A percentile compares a stretch with the other conserved stretches of the same genome.
phyloP scores from a whole-genome alignment of 129 eudicot species.

The Smallanthus sonchifolius region DNA sequence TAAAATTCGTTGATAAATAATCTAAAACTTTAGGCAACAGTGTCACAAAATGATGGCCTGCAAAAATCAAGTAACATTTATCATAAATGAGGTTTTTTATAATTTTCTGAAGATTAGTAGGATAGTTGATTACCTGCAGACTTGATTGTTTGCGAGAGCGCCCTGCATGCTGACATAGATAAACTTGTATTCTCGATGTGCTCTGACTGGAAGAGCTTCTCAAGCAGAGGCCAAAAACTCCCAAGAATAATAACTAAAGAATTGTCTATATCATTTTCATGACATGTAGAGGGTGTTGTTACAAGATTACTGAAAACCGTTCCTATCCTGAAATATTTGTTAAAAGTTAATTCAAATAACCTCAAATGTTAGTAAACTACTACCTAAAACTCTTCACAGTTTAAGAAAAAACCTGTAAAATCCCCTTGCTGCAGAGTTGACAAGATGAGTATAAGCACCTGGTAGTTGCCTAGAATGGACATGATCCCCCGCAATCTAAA shows the following conservation, averaged over 20 bases:
- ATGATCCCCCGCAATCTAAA: conserved; percentile 60
- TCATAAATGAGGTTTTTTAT: conserved; percentile 8
- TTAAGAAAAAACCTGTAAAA: conserved; percentile 57
- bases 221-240: conserved; percentile 86
- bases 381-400: neutral
- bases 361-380: neutral
- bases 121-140: conserved; percentile 53
- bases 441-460: conserved; percentile 43
- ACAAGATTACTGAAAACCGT: conserved; percentile 64
- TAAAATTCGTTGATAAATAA: conserved; percentile 65
- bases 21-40: conserved; percentile 73
- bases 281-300: conserved; percentile 38
- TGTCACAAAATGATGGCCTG: conserved; percentile 71
- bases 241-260: conserved; percentile 46
- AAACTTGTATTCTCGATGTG: conserved; percentile 66
- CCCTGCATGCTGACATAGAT: conserved; percentile 86
- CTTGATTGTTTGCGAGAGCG: conserved; percentile 84
- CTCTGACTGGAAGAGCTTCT: conserved; percentile 61
- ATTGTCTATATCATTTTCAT: conserved; percentile 49
- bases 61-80: conserved; percentile 27
- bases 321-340: conserved; percentile 64
- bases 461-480: conserved; percentile 55
- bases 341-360: neutral
- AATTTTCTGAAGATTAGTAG: neutral
- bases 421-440: conserved; percentile 70